phyloP scores from a whole-genome alignment of 257 asterid genomes.

The Penstemon newberryi region DNA sequence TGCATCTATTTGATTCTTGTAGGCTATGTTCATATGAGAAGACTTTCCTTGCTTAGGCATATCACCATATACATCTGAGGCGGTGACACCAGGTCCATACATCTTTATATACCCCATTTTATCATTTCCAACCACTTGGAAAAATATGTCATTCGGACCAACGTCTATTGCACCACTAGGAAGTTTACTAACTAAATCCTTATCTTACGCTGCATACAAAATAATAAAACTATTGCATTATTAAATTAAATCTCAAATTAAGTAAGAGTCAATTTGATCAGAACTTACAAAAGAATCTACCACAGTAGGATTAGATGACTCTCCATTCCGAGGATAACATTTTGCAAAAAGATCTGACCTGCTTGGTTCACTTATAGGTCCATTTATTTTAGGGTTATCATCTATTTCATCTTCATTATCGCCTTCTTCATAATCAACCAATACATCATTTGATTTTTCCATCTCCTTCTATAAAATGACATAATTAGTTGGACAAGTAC shows the following conservation, averaged over 20 bases:
- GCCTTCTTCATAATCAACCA: not conserved
- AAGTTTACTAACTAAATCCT: not conserved
- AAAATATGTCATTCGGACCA: not conserved
- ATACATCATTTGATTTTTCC: not conserved
- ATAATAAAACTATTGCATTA: no score
- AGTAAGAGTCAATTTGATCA: no score
- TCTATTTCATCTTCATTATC: not conserved
- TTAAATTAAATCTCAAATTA: no score
- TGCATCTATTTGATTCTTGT: not conserved
- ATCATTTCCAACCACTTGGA: not conserved
- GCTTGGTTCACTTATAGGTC: not conserved
- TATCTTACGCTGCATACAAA: not conserved
- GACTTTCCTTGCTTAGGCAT: not conserved
- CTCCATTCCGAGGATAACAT: slow-evolving; percentile 8
- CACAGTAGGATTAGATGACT: slow-evolving; percentile 1
- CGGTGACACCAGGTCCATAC: not conserved
- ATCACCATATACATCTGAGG: not conserved
- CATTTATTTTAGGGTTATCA: not conserved
- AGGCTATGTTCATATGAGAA: not conserved
- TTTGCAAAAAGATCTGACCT: slow-evolving; percentile 9
- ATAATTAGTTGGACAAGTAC: not conserved
- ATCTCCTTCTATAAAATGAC: not conserved
- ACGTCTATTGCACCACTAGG: not conserved
- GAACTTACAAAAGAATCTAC: not conserved
- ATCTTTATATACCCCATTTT: not conserved